Evolutionary conservation across 1,284 basidiomycete species (phyloP).

Genomic region (Leccinum brunneo-olivaceum): DNA sequence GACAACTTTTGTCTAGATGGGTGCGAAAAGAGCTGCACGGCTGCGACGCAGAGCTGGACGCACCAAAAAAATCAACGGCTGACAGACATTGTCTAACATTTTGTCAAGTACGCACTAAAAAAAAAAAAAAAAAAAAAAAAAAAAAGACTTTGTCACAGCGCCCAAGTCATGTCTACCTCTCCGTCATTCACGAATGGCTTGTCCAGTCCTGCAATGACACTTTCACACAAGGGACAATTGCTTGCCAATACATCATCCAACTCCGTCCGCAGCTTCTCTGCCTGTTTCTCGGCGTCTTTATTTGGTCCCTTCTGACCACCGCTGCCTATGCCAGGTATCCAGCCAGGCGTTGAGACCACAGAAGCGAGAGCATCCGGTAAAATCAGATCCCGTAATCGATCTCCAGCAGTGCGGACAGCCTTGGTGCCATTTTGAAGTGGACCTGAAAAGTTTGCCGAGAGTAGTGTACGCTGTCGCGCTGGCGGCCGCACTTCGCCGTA

Average conservation of each 20-base stretch:
- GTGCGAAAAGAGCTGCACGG: conserved; percentile 66
- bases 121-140: no score
- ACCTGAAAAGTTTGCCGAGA: conserved; percentile 65
- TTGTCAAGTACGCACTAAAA: conserved; percentile 5
- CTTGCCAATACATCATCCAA: conserved; percentile 83
- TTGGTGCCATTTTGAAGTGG: conserved; percentile 54
- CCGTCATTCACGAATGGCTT: conserved; percentile 77
- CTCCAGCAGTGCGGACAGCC: conserved; percentile 78
- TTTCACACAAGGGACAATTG: conserved; percentile 87
- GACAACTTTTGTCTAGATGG: conserved; percentile 49
- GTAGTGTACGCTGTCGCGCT: conserved; percentile 53
- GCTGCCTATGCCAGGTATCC: conserved; percentile 58
- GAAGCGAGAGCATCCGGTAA: conserved; percentile 84
- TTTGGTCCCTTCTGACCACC: conserved; percentile 43
- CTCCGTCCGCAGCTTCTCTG: conserved; percentile 69
- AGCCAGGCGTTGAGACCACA: conserved; percentile 58
- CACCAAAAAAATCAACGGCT: conserved; percentile 69
- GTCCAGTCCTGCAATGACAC: conserved; percentile 78
- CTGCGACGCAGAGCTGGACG: conserved; percentile 64
- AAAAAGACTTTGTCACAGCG: conserved; percentile 41
- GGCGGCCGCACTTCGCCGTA: conserved; percentile 38
- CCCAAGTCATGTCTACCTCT: conserved; percentile 81
- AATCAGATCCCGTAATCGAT: conserved; percentile 84
- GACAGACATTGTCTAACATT: no score
- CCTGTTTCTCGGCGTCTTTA: conserved; percentile 51